Evolutionary conservation across 148 eudicot genomes (phyloP).

Genomic region (Silene uniflora): DNA sequence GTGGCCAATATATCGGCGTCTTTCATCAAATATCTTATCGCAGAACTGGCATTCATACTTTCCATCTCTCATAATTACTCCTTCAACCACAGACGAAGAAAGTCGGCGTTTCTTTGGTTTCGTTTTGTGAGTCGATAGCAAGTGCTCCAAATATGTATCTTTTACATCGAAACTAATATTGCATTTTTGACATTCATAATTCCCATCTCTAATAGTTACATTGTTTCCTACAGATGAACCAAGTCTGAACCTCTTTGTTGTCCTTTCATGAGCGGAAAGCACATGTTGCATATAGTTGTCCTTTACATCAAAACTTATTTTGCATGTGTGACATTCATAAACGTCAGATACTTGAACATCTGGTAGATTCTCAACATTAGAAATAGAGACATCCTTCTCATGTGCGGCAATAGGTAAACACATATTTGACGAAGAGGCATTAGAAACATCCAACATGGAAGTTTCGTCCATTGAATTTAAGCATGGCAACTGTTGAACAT

Average conservation of each 20-base stretch:
- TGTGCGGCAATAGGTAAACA: slow-evolving; percentile 19
- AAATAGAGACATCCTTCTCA: slow-evolving; percentile 27
- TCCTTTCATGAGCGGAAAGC: slow-evolving; percentile 46
- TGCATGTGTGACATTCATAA: slow-evolving; percentile 58
- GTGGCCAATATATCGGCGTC: slow-evolving; percentile 50
- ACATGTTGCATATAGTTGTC: slow-evolving; percentile 47
- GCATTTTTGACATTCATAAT: slow-evolving; percentile 33
- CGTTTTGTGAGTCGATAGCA: slow-evolving; percentile 15
- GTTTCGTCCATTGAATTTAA: slow-evolving; percentile 20
- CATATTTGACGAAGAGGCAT: slow-evolving; percentile 25
- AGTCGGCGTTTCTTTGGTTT: slow-evolving; percentile 34
- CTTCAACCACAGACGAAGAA: slow-evolving; percentile 41
- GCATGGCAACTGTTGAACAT: slow-evolving; percentile 28
- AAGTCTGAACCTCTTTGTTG: slow-evolving; percentile 42
- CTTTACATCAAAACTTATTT: slow-evolving; percentile 49
- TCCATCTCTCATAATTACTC: slow-evolving; percentile 48
- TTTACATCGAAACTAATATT: background rate
- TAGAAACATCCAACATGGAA: slow-evolving; percentile 18
- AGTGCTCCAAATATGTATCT: background rate
- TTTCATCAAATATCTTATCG: slow-evolving; percentile 51
- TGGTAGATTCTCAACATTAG: slow-evolving; percentile 52
- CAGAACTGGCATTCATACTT: slow-evolving; percentile 56
- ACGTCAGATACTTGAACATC: slow-evolving; percentile 55
- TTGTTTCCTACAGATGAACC: slow-evolving; percentile 45
- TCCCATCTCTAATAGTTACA: slow-evolving; percentile 46